Base-by-base conservation (phyloP, 768 basidiomycete species). In the Serendipita vermifera region DNA sequence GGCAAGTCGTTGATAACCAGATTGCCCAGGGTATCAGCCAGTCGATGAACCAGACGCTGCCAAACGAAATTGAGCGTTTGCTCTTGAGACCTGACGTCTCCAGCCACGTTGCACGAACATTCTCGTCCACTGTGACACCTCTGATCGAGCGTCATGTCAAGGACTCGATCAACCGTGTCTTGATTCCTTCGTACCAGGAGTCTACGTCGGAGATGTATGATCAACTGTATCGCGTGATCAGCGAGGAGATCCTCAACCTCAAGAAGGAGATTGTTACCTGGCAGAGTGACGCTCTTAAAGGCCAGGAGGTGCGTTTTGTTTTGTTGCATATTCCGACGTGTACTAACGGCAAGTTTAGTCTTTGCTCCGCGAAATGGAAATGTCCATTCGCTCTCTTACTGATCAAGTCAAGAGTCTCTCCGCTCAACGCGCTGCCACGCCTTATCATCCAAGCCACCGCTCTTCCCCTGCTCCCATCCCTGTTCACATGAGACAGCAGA, bases 331-430 rank as follows among this genome's bases (percentile, higher is more conserved):
- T n/a, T 48, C 11, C 5, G 17, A 24, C 13, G 36, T 29, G 35
- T 20, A 58, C 53, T 57, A 32, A 58, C 22, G 32, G 26, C 55
- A 62, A 13, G 31, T 62, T 13, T 58, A 89, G 87, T 72, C 78
- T 27, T 71, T 83, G 24, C 85, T 91, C 57, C 78, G 86, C 59
- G 87, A 90, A 38, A 75, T 91, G 57, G 88, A 90, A 67, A 83
- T 82, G 62, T 80, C 79, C 4, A 82, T 91, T 55, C 75, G 86
- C 55, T 63, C 78, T 22, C 71, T 91, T 56, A 76, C 83, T 29
- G 88, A 91, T 51, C 88, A 91, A 65, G 79, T 91, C 63, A 89
- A 87, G 66, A 86, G 81, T 70, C 68, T 87, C 59, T 80, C 73
- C 61, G 70, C 83, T 68, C 86, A 81, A 60, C 62, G 40, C 13